These are phyloP conservation scores for Aeminium ludgeri DNA, from an alignment of 495 filamentous ascomycete genomes.

Conservation along the genomic window DNA sequence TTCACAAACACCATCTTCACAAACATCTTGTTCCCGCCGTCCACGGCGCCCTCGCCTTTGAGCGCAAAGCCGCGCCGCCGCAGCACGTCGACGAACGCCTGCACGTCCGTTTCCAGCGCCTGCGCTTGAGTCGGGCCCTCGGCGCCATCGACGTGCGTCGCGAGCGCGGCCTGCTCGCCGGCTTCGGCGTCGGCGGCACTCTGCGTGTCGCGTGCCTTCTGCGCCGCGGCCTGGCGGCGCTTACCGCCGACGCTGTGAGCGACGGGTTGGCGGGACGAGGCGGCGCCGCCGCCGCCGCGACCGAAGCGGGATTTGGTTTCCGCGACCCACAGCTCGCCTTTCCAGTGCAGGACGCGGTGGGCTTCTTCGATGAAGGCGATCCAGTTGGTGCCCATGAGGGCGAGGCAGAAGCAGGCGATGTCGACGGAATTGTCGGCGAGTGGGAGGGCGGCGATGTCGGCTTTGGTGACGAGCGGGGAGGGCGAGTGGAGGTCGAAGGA, in stretches of 20 bases:
- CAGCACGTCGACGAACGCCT: constrained; percentile 76
- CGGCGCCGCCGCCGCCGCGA: constrained; percentile 37
- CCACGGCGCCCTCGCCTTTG: constrained; percentile 43
- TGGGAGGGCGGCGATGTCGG: constrained; percentile 75
- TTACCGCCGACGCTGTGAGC: constrained; percentile 45
- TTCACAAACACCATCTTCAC: constrained; percentile 90
- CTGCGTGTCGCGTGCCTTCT: constrained; percentile 33
- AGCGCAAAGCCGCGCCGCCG: constrained; percentile 62
- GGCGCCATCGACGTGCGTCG: constrained; percentile 33
- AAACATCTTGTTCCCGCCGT: constrained; percentile 93
- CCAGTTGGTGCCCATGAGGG: constrained; percentile 98
- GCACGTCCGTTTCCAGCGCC: constrained; percentile 59
- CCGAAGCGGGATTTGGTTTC: constrained; percentile 90
- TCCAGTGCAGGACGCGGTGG: constrained; percentile 74
- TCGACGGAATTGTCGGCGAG: constrained; percentile 55
- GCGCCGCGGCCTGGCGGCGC: constrained; percentile 31
- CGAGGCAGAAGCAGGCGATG: constrained; percentile 82
- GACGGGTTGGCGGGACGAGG: too few relatives aligned
- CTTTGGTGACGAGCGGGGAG: constrained; percentile 53
- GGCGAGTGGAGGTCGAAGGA: constrained; percentile 41
- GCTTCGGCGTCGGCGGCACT: constrained; percentile 30
- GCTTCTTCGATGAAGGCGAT: constrained; percentile 87
- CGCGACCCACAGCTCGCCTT: constrained; percentile 88
- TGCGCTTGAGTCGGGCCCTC: too few relatives aligned
- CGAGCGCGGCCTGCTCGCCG: constrained; percentile 22